Base-by-base conservation (phyloP, 768 basidiomycete genomes). In the Mycena vitilis region DNA sequence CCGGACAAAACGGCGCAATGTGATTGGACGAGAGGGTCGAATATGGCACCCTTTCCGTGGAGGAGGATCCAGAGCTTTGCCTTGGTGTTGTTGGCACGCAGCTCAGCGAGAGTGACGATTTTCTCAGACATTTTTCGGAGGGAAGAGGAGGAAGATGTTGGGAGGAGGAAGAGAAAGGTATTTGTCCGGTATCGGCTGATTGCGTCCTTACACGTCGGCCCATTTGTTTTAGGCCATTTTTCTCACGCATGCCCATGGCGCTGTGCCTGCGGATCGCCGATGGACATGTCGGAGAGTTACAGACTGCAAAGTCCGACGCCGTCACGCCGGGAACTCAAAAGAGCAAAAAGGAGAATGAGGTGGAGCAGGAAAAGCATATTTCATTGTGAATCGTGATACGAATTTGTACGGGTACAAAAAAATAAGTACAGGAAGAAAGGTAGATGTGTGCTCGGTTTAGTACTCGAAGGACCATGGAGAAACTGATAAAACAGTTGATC, bases 1-100 rank as follows among this genome's bases (percentile, higher is more conserved):
- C 40, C 40, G 30, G 78, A 82, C 81, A 73, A 61, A 69, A 72
- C 53, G 57, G 51, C n/a, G 48, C 40, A 36, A 25, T 71, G 49
- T 79, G 79, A 81, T 82, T 83, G 80, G 83, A 71, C 75, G 60
- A 62, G 16, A 54, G 45, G 37, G 30, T 30, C 30, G 30, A 30
- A 30, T 30, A 30, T 30, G 65, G 65, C 71, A 95, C 95, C 95
- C 78, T 97, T 96, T 77, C 88, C 89, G 80, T 93, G 88, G 70
- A 99, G 80, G 73, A 96, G 88, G 78, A 97, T 79, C 81, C 89
- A 97, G 73, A 98, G 82, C 71, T 81, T 88, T 66, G 94, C 89
- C 81, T 92, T 93, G 60, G 85, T 83, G 72, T 81, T 87, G 86
- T 97, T 88, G 60, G 85, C 84, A 73, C 94, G 90, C 78, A 98